Conservation (phyloP, 2,329 filamentous ascomycete species). For the Ophiostoma fasciatum region DNA sequence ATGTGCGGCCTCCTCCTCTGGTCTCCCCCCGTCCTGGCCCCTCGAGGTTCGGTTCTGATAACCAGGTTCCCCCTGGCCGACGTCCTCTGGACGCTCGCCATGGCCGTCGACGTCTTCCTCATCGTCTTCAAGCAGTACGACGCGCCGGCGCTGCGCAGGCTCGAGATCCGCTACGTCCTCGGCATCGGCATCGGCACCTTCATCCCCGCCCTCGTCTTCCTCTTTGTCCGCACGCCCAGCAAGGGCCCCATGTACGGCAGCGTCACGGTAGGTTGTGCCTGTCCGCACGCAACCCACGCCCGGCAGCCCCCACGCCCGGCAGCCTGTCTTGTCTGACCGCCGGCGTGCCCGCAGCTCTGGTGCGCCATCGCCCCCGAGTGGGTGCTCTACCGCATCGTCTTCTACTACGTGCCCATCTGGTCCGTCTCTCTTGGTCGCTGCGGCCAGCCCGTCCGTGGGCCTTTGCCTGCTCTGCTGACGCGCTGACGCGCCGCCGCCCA, state of each 20-base stretch:
- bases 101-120: slow-evolving; percentile 22
- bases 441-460: no score
- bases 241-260: slow-evolving; percentile 23
- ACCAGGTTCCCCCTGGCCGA: slow-evolving; percentile 23
- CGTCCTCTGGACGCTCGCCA: slow-evolving; percentile 22
- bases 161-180: slow-evolving; percentile 19
- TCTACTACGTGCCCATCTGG: slow-evolving; percentile 23
- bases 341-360: slow-evolving; percentile 17
- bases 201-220: slow-evolving; percentile 20
- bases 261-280: slow-evolving; percentile 19
- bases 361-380: slow-evolving; percentile 22
- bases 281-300: no score
- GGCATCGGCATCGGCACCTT: slow-evolving; percentile 18
- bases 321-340: background rate
- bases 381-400: slow-evolving; percentile 20
- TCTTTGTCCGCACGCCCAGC: slow-evolving; percentile 17
- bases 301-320: no score
- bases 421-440: no score
- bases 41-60: background rate
- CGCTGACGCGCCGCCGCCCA: no score
- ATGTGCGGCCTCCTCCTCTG: slow-evolving; percentile 15
- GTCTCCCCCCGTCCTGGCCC: background rate
- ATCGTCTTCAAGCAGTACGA: slow-evolving; percentile 22
- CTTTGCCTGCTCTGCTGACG: no score
- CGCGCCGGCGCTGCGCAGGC: slow-evolving; percentile 15